A percentile compares a stretch with the other conserved stretches of the same genome.
phyloP scores from a whole-genome alignment of 1,284 basidiomycete genomes.

The Sporisorium graminicola region DNA sequence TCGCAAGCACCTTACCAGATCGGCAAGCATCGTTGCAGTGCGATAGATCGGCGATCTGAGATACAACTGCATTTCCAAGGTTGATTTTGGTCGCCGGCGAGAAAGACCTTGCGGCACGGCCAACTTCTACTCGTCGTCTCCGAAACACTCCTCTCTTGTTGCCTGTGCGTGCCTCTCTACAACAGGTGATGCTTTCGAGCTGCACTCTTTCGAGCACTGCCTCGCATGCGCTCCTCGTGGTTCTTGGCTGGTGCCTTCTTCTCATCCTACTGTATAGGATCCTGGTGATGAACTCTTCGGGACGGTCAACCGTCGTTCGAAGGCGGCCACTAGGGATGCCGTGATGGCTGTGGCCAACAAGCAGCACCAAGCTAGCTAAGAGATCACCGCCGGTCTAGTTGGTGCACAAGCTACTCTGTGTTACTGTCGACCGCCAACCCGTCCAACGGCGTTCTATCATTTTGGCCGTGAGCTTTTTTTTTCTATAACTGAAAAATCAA shows the following conservation, averaged over 20 bases:
- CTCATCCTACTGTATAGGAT: too few species aligned
- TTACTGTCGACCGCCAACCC: too few species aligned
- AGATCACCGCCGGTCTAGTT: background rate
- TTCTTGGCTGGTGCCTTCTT: too few species aligned
- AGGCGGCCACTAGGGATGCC: too few species aligned
- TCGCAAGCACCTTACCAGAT: background rate
- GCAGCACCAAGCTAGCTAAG: too few species aligned
- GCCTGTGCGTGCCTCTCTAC: background rate
- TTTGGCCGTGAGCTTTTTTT: background rate
- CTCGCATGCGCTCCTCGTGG: too few species aligned
- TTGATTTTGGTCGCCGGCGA: background rate
- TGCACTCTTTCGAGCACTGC: background rate
- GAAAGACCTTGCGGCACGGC: slow-evolving; percentile 13
- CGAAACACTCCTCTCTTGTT: background rate
- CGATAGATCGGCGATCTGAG: background rate
- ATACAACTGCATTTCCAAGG: background rate
- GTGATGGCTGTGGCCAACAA: too few species aligned
- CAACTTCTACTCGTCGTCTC: slow-evolving; percentile 34
- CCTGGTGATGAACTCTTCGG: too few species aligned
- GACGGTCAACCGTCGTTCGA: too few species aligned
- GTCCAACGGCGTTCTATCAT: slow-evolving; percentile 28
- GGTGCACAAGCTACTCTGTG: too few species aligned
- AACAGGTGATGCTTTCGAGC: background rate
- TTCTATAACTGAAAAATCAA: background rate
- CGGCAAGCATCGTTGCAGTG: background rate